Percentiles rank a stretch among this genome's conserved stretches.
Conservation (phyloP, 2,329 filamentous ascomycete species). For the Huntiella moniliformis region DNA sequence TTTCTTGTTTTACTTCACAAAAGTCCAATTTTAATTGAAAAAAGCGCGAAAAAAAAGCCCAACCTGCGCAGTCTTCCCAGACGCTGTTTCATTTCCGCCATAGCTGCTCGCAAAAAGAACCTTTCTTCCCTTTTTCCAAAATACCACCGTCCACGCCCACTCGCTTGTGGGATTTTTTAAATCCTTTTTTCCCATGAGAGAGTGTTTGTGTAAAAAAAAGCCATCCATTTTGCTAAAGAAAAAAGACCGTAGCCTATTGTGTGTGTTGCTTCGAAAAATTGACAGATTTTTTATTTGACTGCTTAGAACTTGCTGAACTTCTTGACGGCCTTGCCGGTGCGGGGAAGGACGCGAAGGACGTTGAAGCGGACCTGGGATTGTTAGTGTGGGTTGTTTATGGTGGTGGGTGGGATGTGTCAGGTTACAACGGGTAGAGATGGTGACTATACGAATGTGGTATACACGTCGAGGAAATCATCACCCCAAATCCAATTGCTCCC, state of each 20-base stretch:
- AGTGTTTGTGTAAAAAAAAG: conserved; percentile 8
- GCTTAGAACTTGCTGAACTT: conserved; percentile 95
- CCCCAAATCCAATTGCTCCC: background rate
- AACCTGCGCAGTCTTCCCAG: conserved; percentile 6
- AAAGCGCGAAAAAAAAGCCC: background rate
- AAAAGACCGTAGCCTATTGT: conserved; percentile 21
- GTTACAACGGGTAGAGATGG: background rate
- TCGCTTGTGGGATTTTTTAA: background rate
- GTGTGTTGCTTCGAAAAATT: conserved; percentile 28
- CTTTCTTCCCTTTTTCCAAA: too few relatives aligned
- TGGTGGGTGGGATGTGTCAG: conserved; percentile 1
- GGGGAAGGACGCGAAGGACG: conserved; percentile 93
- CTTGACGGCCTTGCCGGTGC: conserved; percentile 96
- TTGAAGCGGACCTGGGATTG: conserved; percentile 79
- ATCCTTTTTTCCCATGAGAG: too few relatives aligned
- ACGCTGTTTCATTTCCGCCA: conserved; percentile 12
- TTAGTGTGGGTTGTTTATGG: conserved; percentile 3
- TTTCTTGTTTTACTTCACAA: conserved; percentile 11
- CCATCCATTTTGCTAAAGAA: conserved; percentile 14
- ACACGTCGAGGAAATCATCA: too few relatives aligned
- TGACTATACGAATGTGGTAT: background rate
- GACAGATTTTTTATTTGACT: conserved; percentile 21
- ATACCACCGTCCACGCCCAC: too few relatives aligned
- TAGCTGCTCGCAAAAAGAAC: background rate
- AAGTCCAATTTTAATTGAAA: conserved; percentile 12